Percentiles rank a stretch among this genome's conserved stretches.
Conservation (phyloP, 192 early-diverging fungal genomes). For the Backusella psychrophila region DNA sequence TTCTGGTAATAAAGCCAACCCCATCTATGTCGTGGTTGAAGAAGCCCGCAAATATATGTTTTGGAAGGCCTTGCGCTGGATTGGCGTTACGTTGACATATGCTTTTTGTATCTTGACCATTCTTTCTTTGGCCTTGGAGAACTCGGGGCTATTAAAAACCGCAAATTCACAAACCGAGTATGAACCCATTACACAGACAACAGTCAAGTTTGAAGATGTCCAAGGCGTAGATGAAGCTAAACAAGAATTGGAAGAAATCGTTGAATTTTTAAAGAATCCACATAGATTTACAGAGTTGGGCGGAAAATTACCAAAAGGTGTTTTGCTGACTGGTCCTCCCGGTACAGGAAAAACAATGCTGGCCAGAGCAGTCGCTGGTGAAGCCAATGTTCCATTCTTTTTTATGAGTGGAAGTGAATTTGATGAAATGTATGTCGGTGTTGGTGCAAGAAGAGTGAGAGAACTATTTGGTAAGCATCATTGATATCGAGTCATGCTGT, state of each 20-base stretch:
- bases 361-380: conserved; percentile 95
- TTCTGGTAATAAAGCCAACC: conserved; percentile 54
- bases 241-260: conserved; percentile 94
- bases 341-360: conserved; percentile 98
- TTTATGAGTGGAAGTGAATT: conserved; percentile 99
- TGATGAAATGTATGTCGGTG: conserved; percentile 98
- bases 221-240: conserved; percentile 99
- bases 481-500: not conserved
- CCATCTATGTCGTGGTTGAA: conserved; percentile 62
- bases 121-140: conserved; percentile 66
- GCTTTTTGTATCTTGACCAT: conserved; percentile 73
- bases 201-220: conserved; percentile 89
- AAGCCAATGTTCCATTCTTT: conserved; percentile 98
- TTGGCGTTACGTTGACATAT: conserved; percentile 60
- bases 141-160: conserved; percentile 66
- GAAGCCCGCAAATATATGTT: conserved; percentile 58
- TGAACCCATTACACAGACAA: conserved; percentile 54
- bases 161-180: conserved; percentile 55
- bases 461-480: conserved; percentile 71
- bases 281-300: conserved; percentile 89
- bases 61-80: conserved; percentile 57
- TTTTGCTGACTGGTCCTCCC: conserved; percentile 84
- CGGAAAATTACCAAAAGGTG: conserved; percentile 94
- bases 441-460: conserved; percentile 85
- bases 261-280: conserved; percentile 93